A percentile compares a stretch with the other conserved stretches of the same genome.
phyloP scores from a whole-genome alignment of 176 grass and related monocot species.

The Zizania latifolia region DNA sequence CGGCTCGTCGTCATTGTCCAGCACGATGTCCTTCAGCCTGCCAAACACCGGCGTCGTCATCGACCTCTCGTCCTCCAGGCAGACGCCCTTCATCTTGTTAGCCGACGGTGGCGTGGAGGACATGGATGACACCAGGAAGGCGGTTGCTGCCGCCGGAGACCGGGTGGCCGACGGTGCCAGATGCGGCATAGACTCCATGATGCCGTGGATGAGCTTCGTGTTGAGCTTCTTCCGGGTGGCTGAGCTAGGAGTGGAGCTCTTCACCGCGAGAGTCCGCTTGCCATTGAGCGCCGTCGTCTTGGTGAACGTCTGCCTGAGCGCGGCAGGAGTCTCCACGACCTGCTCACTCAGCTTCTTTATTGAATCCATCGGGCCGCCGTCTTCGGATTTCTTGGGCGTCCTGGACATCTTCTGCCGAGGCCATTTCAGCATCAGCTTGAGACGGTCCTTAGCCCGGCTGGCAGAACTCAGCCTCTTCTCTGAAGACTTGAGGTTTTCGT shows the following conservation, averaged over 20 bases:
- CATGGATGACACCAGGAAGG: conserved; percentile 27
- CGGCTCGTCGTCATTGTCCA: conserved; percentile 35
- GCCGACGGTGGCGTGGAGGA: conserved; percentile 25
- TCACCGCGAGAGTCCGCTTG: conserved; percentile 64
- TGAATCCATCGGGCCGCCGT: conserved; percentile 44
- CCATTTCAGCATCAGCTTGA: conserved; percentile 82
- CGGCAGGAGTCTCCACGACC: conserved; percentile 47
- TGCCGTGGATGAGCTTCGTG: conserved; percentile 62
- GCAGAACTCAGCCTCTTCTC: conserved; percentile 66
- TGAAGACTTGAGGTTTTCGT: conserved; percentile 37
- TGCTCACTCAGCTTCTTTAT: conserved; percentile 52
- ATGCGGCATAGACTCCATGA: conserved; percentile 79
- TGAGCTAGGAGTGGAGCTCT: conserved; percentile 47
- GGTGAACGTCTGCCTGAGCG: conserved; percentile 60
- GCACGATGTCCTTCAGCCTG: conserved; percentile 56
- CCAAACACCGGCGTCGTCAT: conserved; percentile 22
- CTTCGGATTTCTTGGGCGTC: conserved; percentile 35
- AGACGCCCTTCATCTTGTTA: conserved; percentile 56
- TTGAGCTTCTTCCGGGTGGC: conserved; percentile 69
- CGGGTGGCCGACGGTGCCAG: conserved; percentile 2
- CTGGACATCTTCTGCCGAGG: conserved; percentile 54
- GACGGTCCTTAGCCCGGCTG: conserved; percentile 56
- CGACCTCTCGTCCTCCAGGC: conserved; percentile 35
- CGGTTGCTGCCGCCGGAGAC: not conserved
- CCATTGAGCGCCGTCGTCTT: conserved; percentile 56